Evolutionary conservation across 192 early-diverging fungal species (phyloP).

Genomic region (Globomyces pollinis-pini): DNA sequence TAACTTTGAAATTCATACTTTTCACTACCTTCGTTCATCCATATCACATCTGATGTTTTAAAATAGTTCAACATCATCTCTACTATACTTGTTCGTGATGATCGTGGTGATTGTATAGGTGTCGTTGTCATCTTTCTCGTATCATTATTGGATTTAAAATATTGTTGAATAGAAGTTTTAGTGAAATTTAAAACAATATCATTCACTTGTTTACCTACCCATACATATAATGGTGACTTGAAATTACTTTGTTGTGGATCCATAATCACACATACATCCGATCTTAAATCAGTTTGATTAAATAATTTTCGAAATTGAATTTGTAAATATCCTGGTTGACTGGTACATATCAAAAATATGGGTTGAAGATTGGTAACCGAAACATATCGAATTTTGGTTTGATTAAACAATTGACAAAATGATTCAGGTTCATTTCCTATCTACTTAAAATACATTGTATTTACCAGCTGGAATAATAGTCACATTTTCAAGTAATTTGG

Average conservation of each 20-base stretch:
- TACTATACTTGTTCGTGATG: not conserved
- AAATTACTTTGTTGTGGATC: slow-evolving; percentile 37
- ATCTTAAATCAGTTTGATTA: slow-evolving; percentile 30
- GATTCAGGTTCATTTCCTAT: not conserved
- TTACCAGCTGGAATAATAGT: not conserved
- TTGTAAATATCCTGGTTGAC: slow-evolving; percentile 33
- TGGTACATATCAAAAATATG: slow-evolving; percentile 39
- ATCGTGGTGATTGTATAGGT: not conserved
- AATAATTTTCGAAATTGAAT: slow-evolving; percentile 32
- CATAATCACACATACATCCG: slow-evolving; percentile 36
- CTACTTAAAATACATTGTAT: slow-evolving; percentile 20
- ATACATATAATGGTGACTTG: slow-evolving; percentile 41
- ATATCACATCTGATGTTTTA: not conserved
- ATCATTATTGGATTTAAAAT: no score
- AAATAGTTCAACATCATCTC: slow-evolving; percentile 13
- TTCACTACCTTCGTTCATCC: slow-evolving; percentile 26
- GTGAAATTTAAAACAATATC: not conserved
- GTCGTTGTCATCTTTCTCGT: not conserved
- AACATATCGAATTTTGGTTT: no score
- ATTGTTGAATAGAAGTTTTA: no score
- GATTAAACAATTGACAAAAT: not conserved
- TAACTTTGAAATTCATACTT: slow-evolving; percentile 21
- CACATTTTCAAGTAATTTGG: slow-evolving; percentile 3
- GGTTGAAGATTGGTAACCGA: slow-evolving; percentile 14
- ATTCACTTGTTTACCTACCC: slow-evolving; percentile 32